Evolutionary conservation across 1,284 basidiomycete genomes (phyloP).

Genomic region (Heterobasidion annosum): DNA sequence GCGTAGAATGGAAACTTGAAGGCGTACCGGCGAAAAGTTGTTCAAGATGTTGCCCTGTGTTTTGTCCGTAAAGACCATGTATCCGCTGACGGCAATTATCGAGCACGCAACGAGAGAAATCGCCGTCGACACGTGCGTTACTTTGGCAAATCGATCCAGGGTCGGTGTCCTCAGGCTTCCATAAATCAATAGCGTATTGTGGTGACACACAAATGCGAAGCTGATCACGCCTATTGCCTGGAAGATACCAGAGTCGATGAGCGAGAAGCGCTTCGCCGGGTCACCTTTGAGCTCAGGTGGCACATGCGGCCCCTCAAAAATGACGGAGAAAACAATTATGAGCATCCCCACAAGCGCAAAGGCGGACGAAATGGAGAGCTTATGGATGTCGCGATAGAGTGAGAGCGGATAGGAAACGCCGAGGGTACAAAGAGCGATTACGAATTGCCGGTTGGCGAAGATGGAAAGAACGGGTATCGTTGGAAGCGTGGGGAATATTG

Average conservation of each 20-base stretch:
- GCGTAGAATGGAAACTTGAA: background rate
- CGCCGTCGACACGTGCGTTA: slow-evolving; percentile 87
- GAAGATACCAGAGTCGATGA: slow-evolving; percentile 74
- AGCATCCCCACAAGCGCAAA: slow-evolving; percentile 90
- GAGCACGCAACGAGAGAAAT: slow-evolving; percentile 78
- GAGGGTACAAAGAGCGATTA: slow-evolving; percentile 80
- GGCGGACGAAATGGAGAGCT: slow-evolving; percentile 87
- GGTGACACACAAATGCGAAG: slow-evolving; percentile 92
- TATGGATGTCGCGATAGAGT: slow-evolving; percentile 95
- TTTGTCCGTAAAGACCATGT: slow-evolving; percentile 89
- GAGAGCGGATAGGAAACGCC: slow-evolving; percentile 92
- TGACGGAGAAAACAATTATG: slow-evolving; percentile 85
- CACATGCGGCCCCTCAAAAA: slow-evolving; percentile 82
- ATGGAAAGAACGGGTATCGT: slow-evolving; percentile 66
- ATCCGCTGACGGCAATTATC: slow-evolving; percentile 86
- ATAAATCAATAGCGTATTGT: slow-evolving; percentile 93
- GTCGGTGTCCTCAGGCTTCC: slow-evolving; percentile 90
- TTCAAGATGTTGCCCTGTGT: slow-evolving; percentile 93
- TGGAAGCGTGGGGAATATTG: slow-evolving; percentile 72
- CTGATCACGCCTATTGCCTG: slow-evolving; percentile 93
- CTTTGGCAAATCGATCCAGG: slow-evolving; percentile 86
- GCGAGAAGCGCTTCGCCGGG: slow-evolving; percentile 57
- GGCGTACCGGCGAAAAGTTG: slow-evolving; percentile 70
- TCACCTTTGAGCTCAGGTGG: slow-evolving; percentile 73
- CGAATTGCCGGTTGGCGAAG: slow-evolving; percentile 80